Evolutionary conservation across 2,329 filamentous ascomycete species (phyloP).

Genomic region (Clonostachys rosea): DNA sequence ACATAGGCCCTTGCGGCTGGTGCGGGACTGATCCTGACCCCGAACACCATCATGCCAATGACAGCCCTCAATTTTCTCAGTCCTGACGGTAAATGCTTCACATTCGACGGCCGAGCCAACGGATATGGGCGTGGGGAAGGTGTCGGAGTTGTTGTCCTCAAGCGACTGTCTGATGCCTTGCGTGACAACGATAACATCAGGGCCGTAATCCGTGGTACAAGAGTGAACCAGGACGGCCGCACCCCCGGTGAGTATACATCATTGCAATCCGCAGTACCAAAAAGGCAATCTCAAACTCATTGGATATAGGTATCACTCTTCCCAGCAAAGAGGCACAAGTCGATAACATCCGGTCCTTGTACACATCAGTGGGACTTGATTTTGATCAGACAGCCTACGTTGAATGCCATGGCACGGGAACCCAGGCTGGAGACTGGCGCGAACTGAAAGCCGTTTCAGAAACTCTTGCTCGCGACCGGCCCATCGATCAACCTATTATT

Average conservation of each 20-base stretch:
- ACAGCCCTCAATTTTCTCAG: conserved; percentile 48
- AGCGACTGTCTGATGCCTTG: conserved; percentile 52
- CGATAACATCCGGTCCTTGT: conserved; percentile 41
- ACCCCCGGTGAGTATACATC: conserved; percentile 35
- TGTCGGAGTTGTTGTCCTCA: conserved; percentile 53
- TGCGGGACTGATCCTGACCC: conserved; percentile 47
- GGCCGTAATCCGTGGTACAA: conserved; percentile 47
- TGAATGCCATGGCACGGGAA: conserved; percentile 58
- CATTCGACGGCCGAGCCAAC: conserved; percentile 53
- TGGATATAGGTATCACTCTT: conserved; percentile 44
- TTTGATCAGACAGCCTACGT: conserved; percentile 43
- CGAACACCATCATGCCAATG: conserved; percentile 52
- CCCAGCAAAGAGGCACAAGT: conserved; percentile 49
- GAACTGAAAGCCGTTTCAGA: conserved; percentile 43
- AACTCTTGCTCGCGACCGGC: conserved; percentile 29
- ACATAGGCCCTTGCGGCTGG: conserved; percentile 42
- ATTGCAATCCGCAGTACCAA: background rate
- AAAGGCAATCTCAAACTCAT: background rate
- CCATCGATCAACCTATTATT: conserved; percentile 30
- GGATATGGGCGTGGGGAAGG: conserved; percentile 65
- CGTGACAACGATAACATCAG: conserved; percentile 54
- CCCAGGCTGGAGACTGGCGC: conserved; percentile 47
- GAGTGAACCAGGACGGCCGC: conserved; percentile 53
- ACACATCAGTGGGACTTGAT: conserved; percentile 35
- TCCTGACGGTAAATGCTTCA: conserved; percentile 43